phyloP scores from a whole-genome alignment of 306 rosid genomes.

The Crotalaria pallida region DNA sequence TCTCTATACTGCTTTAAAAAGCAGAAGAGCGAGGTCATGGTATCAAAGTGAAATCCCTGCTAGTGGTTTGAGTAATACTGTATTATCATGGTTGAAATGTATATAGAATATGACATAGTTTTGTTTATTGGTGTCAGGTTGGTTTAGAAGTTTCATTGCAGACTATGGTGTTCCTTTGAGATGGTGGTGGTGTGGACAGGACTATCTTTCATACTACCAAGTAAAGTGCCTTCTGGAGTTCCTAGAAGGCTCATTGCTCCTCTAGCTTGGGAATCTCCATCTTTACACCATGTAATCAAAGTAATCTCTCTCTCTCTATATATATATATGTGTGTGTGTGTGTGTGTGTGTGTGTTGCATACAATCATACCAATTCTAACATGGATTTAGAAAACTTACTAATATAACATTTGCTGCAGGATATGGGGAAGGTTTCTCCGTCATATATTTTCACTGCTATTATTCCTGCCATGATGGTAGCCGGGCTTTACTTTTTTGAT shows the following conservation, averaged over 20 bases:
- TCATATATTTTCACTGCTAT: slow-evolving; percentile 60
- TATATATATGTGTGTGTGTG: no score
- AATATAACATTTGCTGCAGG: slow-evolving; percentile 35
- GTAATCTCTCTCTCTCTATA: no score
- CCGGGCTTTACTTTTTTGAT: slow-evolving; percentile 86
- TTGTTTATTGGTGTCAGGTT: slow-evolving; percentile 35
- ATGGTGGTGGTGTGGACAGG: slow-evolving; percentile 78
- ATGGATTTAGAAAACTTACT: neutral
- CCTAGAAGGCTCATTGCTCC: slow-evolving; percentile 79
- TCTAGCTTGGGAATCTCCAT: slow-evolving; percentile 68
- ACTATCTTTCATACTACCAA: slow-evolving; percentile 51
- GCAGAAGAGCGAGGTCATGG: slow-evolving; percentile 88
- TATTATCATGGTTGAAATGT: neutral
- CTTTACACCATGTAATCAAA: slow-evolving; percentile 58
- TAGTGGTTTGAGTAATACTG: neutral
- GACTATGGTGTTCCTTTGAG: slow-evolving; percentile 83
- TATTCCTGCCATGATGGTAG: slow-evolving; percentile 76
- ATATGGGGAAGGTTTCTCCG: slow-evolving; percentile 69
- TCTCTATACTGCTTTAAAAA: slow-evolving; percentile 63
- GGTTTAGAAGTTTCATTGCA: slow-evolving; percentile 67
- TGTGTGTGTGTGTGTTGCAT: neutral
- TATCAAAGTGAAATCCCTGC: slow-evolving; percentile 16
- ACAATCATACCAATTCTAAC: neutral
- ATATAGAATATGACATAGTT: neutral
- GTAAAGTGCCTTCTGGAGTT: slow-evolving; percentile 59